Evolutionary conservation across 495 filamentous ascomycete genomes (phyloP), one percentile per base, ranked within the genome.

Genomic region (Penicillium roqueforti): DNA sequence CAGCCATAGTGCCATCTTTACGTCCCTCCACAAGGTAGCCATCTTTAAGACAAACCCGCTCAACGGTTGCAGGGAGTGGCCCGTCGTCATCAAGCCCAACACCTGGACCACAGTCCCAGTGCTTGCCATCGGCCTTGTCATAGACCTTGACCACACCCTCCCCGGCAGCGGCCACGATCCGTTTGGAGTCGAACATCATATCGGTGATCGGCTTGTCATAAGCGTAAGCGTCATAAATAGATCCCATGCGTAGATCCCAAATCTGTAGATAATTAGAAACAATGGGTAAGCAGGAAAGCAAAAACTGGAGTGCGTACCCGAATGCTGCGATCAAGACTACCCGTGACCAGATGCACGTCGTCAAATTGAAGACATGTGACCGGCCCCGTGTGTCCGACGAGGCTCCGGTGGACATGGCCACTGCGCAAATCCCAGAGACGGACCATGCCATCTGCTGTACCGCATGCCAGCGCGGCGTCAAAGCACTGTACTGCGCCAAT

Each of bases 391-490:
- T 99, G 93, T 13, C 93, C 93, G 13, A 99, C 92, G 19, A 99
- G 77, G 68, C 91, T 97, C 25, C 93, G 81, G 70, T 97, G 92
- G 16, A 99, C 93, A 69, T 96, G 92, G 3, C 93, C 93, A 69
- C 90, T 95, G 50, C 93, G 78, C 60, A 99, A 76, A 84, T 99
- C 93, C 93, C 93, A 99, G 14, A 99, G 73, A 40, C 93, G 81
- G 29, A 99, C 91, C 90, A 97, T 96, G 20, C 93, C 95, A 65
- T 99, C 93, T 1, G 93, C 93, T 11, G 93, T 99, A 53, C 93
- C 93, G 62, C 95, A 97, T n/a, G 93, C 93, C 52, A 99, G 77
- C 7, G 93, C 93, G 14, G 93, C 91, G 71, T 97, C 93, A 66
- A 97, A 99, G 55, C 93, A 93, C 68, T 99, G 93, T 42, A 99